Evolutionary conservation across 208 protist genomes (phyloP), one percentile per base, ranked within the genome.

Genomic region (Trypanosoma melophagium): DNA sequence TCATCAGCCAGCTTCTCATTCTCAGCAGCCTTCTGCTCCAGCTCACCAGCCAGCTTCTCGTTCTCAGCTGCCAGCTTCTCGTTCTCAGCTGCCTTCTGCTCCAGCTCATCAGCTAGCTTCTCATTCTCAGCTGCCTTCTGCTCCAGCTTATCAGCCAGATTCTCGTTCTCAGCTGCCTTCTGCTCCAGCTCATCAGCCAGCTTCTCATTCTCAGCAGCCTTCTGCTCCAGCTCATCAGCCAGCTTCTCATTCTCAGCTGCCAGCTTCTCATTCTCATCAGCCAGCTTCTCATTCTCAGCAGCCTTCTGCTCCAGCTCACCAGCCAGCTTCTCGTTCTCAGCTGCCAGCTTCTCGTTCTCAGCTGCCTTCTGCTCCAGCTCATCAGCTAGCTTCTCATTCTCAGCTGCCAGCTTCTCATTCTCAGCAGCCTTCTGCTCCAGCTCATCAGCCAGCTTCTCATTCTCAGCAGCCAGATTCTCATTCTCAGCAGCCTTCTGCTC

Each of bases 321-420:
- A 47, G 25, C 35, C n/a, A 49, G 31, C 60, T 66, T n/a, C 16
- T 65, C 70, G 3, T 75, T 55, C 3, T 80, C 75, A n/a, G 62
- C 63, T 7, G 9, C 19, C 44, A 12, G 76, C 75, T 57, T 66
- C 53, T 81, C 74, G 21, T 79, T 68, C 45, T 84, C 79, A 41
- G 68, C 71, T 14, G 63, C 59, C 58, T 77, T 60, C 49, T 67
- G 67, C 8, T 84, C 69, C 2, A 69, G 59, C 57, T 84, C 79
- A 0, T 81, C 75, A 8, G 50, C 56, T 22, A 81, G 64, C 41
- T 62, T 38, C 40, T 58, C 69, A 16, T 76, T 59, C 38, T 83
- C 68, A 2, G 63, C 70, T 13, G 50, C 63, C 3, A 67, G 58
- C 55, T 57, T 41, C 45, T 69, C 45, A 51, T 66, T 58, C 24